Evolutionary conservation across 208 protist genomes (phyloP).

Genomic region (Crithidia sp.): DNA sequence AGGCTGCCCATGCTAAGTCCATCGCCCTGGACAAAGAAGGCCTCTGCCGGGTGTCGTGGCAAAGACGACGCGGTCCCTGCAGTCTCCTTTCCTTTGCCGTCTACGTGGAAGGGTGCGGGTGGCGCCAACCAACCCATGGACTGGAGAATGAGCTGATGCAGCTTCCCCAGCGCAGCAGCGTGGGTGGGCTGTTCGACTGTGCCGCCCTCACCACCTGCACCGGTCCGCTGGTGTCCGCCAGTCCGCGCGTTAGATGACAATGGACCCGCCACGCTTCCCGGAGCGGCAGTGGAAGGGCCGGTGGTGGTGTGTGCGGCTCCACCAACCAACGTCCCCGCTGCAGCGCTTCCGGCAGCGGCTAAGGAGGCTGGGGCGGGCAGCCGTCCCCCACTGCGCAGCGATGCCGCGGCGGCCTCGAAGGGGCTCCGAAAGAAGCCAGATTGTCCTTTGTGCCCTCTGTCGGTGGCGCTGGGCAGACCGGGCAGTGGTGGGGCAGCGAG

Average conservation of each 20-base stretch:
- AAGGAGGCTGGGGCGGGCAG: not conserved
- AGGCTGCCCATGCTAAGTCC: slow-evolving; percentile 51
- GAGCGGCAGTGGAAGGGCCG: too few species aligned
- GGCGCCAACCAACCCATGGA: slow-evolving; percentile 54
- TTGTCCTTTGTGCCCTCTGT: slow-evolving; percentile 1
- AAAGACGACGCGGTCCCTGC: too few species aligned
- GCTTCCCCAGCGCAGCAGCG: slow-evolving; percentile 5
- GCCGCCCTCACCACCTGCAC: too few species aligned
- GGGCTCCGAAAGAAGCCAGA: slow-evolving; percentile 18
- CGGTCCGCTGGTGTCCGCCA: too few species aligned
- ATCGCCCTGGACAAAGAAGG: slow-evolving; percentile 55
- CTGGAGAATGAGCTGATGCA: slow-evolving; percentile 47
- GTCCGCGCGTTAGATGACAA: too few species aligned
- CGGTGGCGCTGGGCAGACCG: slow-evolving; percentile 8
- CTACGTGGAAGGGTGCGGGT: slow-evolving; percentile 7
- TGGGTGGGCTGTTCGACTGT: slow-evolving; percentile 6
- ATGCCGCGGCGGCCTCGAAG: slow-evolving; percentile 18
- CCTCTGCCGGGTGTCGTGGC: slow-evolving; percentile 14
- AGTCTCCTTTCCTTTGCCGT: slow-evolving; percentile 1
- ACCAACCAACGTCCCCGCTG: too few species aligned
- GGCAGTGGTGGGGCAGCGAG: slow-evolving; percentile 9
- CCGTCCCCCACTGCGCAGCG: not conserved
- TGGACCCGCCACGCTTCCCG: too few species aligned
- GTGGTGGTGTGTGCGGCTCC: too few species aligned
- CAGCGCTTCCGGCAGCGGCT: not conserved